Conservation (phyloP, 164 flowering plant genomes). For the Santalum album region DNA sequence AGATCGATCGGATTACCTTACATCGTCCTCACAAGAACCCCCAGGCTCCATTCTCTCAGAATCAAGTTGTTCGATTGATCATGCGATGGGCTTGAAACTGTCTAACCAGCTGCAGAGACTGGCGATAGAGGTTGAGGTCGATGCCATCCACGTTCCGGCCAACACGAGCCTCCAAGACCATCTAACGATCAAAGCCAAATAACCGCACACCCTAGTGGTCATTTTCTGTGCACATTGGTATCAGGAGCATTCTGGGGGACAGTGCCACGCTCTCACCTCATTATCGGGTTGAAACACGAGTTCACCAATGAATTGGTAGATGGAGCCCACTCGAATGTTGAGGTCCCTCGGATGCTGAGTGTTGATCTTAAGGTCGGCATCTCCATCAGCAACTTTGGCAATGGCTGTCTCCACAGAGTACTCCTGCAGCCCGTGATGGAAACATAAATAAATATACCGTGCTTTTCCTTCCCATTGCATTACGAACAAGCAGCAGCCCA, state of each 20-base stretch:
- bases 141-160: slow-evolving; percentile 86
- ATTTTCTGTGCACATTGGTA: neutral
- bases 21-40: too few relatives aligned
- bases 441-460: too few relatives aligned
- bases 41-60: too few relatives aligned
- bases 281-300: slow-evolving; percentile 40
- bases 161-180: slow-evolving; percentile 59
- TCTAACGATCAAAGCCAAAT: slow-evolving; percentile 30
- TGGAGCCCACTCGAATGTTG: slow-evolving; percentile 51
- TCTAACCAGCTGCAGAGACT: slow-evolving; percentile 56
- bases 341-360: slow-evolving; percentile 63
- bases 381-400: slow-evolving; percentile 57
- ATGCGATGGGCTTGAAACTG: slow-evolving; percentile 50
- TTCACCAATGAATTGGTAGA: slow-evolving; percentile 92
- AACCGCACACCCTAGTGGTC: neutral
- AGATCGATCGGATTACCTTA: too few relatives aligned
- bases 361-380: slow-evolving; percentile 42
- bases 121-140: slow-evolving; percentile 73
- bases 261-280: slow-evolving; percentile 29
- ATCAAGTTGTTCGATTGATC: slow-evolving; percentile 16
- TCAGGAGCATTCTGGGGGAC: neutral
- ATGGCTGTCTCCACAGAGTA: slow-evolving; percentile 47
- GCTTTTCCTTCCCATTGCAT: too few relatives aligned
- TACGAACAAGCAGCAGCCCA: too few relatives aligned
- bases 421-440: slow-evolving; percentile 62